Evolutionary conservation across 2,329 filamentous ascomycete species (phyloP).

Genomic region (Curvularia sp.): DNA sequence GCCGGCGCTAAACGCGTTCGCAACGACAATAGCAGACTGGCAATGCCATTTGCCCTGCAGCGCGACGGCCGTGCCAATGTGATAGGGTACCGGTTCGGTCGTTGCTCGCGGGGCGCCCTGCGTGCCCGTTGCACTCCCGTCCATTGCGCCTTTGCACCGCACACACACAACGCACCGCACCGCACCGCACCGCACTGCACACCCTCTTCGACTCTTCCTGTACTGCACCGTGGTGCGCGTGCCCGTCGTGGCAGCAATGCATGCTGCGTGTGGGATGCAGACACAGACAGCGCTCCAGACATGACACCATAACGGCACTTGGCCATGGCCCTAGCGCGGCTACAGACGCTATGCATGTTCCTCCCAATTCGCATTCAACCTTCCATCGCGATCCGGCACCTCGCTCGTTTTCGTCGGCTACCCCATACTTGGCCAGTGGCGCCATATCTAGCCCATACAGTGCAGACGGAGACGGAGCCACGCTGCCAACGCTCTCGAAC

Average conservation of each 20-base stretch:
- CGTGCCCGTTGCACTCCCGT: constrained; percentile 5
- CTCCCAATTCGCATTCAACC: not conserved
- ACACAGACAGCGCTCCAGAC: constrained; percentile 9
- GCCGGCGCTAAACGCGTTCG: constrained; percentile 25
- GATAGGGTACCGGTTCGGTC: not conserved
- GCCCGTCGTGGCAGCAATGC: not conserved
- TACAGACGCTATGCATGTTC: constrained; percentile 1
- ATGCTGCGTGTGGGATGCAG: not conserved
- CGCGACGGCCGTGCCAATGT: not conserved
- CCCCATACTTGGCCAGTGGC: constrained; percentile 5
- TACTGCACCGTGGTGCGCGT: constrained; percentile 1
- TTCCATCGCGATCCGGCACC: constrained; percentile 19
- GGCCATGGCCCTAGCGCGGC: not conserved
- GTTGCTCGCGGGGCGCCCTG: constrained; percentile 20
- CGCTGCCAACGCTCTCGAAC: not conserved
- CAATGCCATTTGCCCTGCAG: constrained; percentile 19
- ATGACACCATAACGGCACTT: constrained; percentile 12
- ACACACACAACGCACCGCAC: not conserved
- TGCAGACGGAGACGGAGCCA: not conserved
- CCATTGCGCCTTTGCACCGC: not conserved
- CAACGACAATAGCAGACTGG: constrained; percentile 8
- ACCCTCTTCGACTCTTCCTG: not conserved
- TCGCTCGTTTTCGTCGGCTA: constrained; percentile 4
- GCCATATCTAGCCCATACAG: not conserved
- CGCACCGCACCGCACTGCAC: not conserved